These are phyloP conservation scores for Rhynchospora tenuis DNA, from an alignment of 176 grass and related monocot genomes.

Conservation along the genomic window DNA sequence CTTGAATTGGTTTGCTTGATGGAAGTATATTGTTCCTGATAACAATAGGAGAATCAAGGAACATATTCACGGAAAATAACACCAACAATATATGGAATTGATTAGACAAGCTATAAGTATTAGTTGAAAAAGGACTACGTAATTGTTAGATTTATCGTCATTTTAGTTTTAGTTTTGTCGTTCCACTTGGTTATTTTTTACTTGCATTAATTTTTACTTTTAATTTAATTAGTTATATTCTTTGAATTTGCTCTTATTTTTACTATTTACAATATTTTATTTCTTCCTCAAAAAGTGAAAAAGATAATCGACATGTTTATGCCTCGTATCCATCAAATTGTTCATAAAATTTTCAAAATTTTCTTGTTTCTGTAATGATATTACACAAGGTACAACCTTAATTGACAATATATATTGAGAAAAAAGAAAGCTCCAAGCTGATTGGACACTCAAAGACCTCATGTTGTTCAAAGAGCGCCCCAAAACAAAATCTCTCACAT, in stretches of 20 bases:
- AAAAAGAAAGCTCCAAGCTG: not conserved
- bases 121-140: too few relatives aligned
- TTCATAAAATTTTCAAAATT: not conserved
- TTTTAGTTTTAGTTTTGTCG: too few relatives aligned
- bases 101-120: too few relatives aligned
- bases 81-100: too few relatives aligned
- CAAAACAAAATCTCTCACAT: constrained; percentile 8
- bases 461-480: not conserved
- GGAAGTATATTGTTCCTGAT: not conserved
- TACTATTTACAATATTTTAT: not conserved
- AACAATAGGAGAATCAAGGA: not conserved
- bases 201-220: too few relatives aligned
- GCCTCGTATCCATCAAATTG: not conserved
- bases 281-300: not conserved
- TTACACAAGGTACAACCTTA: not conserved
- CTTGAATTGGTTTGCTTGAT: not conserved
- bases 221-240: too few relatives aligned
- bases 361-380: not conserved
- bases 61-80: too few relatives aligned
- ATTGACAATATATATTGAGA: constrained; percentile 23
- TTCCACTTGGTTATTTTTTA: too few relatives aligned
- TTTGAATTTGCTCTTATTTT: not conserved
- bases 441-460: not conserved
- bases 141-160: too few relatives aligned
- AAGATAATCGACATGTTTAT: not conserved